Percentiles rank a stretch among this genome's conserved stretches.
Conservation (phyloP, 345 rosid genomes). For the Hypericum perforatum region DNA sequence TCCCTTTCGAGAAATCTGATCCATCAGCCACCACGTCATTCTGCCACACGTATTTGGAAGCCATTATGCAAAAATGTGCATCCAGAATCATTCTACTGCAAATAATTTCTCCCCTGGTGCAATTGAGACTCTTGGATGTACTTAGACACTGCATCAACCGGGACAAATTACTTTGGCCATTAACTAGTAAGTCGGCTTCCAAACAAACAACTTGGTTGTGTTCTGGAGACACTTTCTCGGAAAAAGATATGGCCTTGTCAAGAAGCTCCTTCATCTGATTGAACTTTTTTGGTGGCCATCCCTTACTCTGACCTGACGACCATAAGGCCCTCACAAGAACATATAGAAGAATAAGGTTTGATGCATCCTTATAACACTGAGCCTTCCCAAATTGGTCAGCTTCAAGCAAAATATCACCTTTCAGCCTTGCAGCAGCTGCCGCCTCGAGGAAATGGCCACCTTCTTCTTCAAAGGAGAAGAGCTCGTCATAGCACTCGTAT, state of each 20-base stretch:
- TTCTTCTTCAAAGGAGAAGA: slow-evolving; percentile 18
- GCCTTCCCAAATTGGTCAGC: slow-evolving; percentile 32
- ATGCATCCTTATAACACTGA: slow-evolving; percentile 23
- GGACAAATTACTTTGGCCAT: slow-evolving; percentile 12
- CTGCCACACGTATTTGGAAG: slow-evolving; percentile 21
- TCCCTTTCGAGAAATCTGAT: slow-evolving; percentile 9
- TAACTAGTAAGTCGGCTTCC: slow-evolving; percentile 21
- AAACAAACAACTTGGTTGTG: slow-evolving; percentile 21
- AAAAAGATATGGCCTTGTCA: slow-evolving; percentile 26
- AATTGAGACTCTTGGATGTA: slow-evolving; percentile 19
- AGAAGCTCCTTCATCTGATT: slow-evolving; percentile 22
- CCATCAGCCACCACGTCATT: slow-evolving; percentile 18
- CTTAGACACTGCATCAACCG: slow-evolving; percentile 22
- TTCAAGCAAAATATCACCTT: slow-evolving; percentile 25
- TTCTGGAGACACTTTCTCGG: slow-evolving; percentile 13
- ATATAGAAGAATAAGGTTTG: slow-evolving; percentile 21
- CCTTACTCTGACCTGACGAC: slow-evolving; percentile 28
- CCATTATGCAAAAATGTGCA: slow-evolving; percentile 12
- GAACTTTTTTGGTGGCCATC: slow-evolving; percentile 43
- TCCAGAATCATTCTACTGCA: slow-evolving; percentile 34
- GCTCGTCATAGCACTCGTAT: slow-evolving; percentile 17
- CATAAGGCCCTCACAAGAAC: slow-evolving; percentile 35
- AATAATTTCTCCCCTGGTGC: slow-evolving; percentile 28
- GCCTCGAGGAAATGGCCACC: slow-evolving; percentile 20
- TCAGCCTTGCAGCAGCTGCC: slow-evolving; percentile 20